These are phyloP conservation scores for Elaeis guineensis DNA, from an alignment of 176 grass and related monocot species.

Conservation along the genomic window DNA sequence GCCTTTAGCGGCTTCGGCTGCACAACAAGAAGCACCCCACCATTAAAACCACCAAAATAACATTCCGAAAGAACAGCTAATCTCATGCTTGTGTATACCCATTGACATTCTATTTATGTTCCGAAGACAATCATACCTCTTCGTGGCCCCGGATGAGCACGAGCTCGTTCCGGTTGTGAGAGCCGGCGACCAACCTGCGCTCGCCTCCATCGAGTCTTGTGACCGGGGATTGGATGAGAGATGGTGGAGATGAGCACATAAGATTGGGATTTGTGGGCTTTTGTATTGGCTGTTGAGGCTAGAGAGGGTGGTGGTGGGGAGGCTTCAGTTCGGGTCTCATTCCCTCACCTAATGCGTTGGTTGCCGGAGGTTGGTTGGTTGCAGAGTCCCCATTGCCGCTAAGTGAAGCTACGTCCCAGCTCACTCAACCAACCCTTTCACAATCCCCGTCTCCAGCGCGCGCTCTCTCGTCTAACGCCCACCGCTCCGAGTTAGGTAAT, in stretches of 20 bases:
- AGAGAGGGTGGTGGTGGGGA: conserved; percentile 5
- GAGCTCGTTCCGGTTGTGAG: conserved; percentile 95
- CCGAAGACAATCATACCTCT: conserved; percentile 28
- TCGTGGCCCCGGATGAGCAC: conserved; percentile 95
- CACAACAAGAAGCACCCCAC: background rate
- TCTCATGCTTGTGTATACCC: too few species aligned
- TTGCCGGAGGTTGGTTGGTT: conserved; percentile 58
- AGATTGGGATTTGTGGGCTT: too few species aligned
- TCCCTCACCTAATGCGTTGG: conserved; percentile 41
- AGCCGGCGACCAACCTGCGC: conserved; percentile 79
- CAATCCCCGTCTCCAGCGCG: conserved; percentile 2
- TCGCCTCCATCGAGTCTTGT: conserved; percentile 47
- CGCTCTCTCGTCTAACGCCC: background rate
- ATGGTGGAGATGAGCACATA: background rate
- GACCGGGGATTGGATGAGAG: background rate
- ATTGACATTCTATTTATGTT: too few species aligned
- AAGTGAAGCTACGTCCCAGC: conserved; percentile 55
- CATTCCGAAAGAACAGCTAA: too few species aligned
- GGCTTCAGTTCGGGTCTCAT: conserved; percentile 28
- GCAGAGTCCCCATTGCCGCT: conserved; percentile 94
- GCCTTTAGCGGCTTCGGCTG: conserved; percentile 61
- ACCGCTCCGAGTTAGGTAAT: conserved; percentile 1
- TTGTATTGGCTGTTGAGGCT: too few species aligned
- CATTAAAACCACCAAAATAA: background rate
- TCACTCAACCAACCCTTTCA: background rate